These are phyloP conservation scores for Globisporangium spiculum DNA, from an alignment of 352 stramenopile species.

Conservation along the genomic window DNA sequence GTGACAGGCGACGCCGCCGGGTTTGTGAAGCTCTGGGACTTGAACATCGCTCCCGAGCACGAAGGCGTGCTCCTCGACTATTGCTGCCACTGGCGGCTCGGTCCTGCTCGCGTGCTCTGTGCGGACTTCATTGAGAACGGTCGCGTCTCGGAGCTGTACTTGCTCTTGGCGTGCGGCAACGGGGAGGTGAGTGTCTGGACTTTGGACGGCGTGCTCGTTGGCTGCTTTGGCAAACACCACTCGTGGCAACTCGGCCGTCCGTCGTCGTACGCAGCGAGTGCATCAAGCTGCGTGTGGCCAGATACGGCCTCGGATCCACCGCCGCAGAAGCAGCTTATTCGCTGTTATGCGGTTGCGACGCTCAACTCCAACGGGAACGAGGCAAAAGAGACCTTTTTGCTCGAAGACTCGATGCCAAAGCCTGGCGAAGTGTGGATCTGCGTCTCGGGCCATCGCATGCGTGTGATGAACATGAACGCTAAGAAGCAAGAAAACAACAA, in stretches of 20 bases:
- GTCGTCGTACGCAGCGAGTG: slow-evolving; percentile 36
- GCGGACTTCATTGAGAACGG: slow-evolving; percentile 68
- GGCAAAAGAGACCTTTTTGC: slow-evolving; percentile 46
- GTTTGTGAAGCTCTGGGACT: slow-evolving; percentile 64
- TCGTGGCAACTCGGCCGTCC: slow-evolving; percentile 60
- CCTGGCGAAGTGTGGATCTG: slow-evolving; percentile 75
- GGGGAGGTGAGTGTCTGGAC: slow-evolving; percentile 76
- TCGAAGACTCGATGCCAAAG: slow-evolving; percentile 79
- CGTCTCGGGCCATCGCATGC: slow-evolving; percentile 47
- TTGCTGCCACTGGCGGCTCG: slow-evolving; percentile 51
- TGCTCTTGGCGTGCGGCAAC: slow-evolving; percentile 59
- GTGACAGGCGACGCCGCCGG: slow-evolving; percentile 57
- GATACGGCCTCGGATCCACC: neutral
- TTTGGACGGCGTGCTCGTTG: slow-evolving; percentile 60
- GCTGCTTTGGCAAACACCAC: slow-evolving; percentile 61
- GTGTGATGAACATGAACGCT: slow-evolving; percentile 27
- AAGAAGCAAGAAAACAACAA: slow-evolving; percentile 26
- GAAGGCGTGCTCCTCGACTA: slow-evolving; percentile 58
- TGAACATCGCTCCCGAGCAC: slow-evolving; percentile 48
- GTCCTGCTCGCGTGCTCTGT: slow-evolving; percentile 35
- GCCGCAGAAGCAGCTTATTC: slow-evolving; percentile 42
- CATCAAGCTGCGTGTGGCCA: slow-evolving; percentile 46
- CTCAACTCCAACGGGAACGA: slow-evolving; percentile 36
- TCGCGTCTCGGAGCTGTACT: slow-evolving; percentile 51
- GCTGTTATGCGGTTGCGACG: slow-evolving; percentile 50